These are phyloP conservation scores for Boletus tomentosulus DNA, from an alignment of 768 basidiomycete genomes.

Conservation along the genomic window DNA sequence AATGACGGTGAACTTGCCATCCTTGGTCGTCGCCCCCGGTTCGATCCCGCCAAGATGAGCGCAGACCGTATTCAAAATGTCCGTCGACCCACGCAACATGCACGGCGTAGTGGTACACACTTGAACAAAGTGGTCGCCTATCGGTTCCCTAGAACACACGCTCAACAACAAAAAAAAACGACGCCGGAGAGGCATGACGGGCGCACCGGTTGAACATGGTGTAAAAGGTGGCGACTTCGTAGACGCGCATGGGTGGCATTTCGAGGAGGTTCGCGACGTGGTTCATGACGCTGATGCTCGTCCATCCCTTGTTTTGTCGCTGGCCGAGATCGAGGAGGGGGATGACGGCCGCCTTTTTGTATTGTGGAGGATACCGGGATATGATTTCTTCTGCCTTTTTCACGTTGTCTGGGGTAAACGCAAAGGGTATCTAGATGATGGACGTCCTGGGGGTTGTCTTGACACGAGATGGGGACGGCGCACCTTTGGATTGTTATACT, in stretches of 20 bases:
- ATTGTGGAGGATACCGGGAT: slow-evolving; percentile 90
- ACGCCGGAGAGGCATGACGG: neutral
- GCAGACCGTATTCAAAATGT: slow-evolving; percentile 83
- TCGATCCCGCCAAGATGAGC: slow-evolving; percentile 78
- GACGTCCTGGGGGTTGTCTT: neutral
- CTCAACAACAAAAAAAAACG: neutral
- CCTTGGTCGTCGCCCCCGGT: slow-evolving; percentile 89
- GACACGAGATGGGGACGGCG: slow-evolving; percentile 7
- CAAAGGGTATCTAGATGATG: slow-evolving; percentile 74
- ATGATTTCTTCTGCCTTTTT: slow-evolving; percentile 88
- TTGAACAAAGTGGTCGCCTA: slow-evolving; percentile 92
- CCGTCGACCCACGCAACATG: slow-evolving; percentile 89
- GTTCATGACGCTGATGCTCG: slow-evolving; percentile 98
- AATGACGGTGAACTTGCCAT: slow-evolving; percentile 94
- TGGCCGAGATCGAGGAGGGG: slow-evolving; percentile 95
- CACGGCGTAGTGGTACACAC: slow-evolving; percentile 99
- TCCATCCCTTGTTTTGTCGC: slow-evolving; percentile 98
- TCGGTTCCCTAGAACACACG: slow-evolving; percentile 66
- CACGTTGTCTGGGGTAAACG: slow-evolving; percentile 76
- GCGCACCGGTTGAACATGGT: slow-evolving; percentile 98
- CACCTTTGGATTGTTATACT: slow-evolving; percentile 91
- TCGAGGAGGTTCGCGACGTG: slow-evolving; percentile 90
- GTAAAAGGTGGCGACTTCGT: slow-evolving; percentile 99
- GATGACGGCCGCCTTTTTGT: slow-evolving; percentile 98
- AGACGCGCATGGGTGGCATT: slow-evolving; percentile 97